A percentile compares a stretch with the other conserved stretches of the same genome.
Conservation (phyloP, 768 basidiomycete genomes). For the Xerocomellus amylosporus region DNA sequence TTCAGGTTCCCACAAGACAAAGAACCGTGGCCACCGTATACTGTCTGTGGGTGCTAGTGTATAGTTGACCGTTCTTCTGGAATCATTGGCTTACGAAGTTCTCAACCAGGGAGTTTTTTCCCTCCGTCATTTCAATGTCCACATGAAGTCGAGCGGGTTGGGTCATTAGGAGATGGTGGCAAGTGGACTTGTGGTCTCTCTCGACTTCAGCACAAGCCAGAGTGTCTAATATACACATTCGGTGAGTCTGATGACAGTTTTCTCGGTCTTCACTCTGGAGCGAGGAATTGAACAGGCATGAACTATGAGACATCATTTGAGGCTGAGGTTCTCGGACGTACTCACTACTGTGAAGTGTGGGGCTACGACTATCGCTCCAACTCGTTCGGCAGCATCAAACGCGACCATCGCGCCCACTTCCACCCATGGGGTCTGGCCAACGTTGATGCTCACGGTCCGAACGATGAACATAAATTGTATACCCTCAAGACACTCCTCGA, state of each 20-base stretch:
- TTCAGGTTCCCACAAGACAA: slow-evolving; percentile 51
- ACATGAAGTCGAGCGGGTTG: slow-evolving; percentile 41
- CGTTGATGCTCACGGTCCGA: slow-evolving; percentile 34
- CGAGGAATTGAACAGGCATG: slow-evolving; percentile 34
- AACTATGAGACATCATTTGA: slow-evolving; percentile 66
- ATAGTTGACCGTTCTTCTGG: neutral
- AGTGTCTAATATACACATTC: slow-evolving; percentile 62
- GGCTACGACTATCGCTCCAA: slow-evolving; percentile 52
- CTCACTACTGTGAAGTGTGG: slow-evolving; percentile 53
- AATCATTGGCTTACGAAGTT: slow-evolving; percentile 1
- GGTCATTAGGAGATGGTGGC: slow-evolving; percentile 61
- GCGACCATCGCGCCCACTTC: slow-evolving; percentile 41
- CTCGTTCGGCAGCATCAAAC: slow-evolving; percentile 34
- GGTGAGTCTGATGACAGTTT: slow-evolving; percentile 34
- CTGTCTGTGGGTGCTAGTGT: slow-evolving; percentile 44
- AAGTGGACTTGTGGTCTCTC: slow-evolving; percentile 70
- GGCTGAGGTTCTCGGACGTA: slow-evolving; percentile 49
- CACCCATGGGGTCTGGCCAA: slow-evolving; percentile 40
- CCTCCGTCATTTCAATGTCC: slow-evolving; percentile 44
- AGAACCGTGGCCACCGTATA: slow-evolving; percentile 56
- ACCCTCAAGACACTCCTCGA: slow-evolving; percentile 46
- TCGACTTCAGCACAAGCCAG: slow-evolving; percentile 47
- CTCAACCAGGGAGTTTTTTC: slow-evolving; percentile 44
- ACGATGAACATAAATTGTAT: slow-evolving; percentile 38
- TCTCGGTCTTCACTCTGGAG: neutral